phyloP scores from a whole-genome alignment of 345 rosid genomes.

The Toxicodendron radicans region DNA sequence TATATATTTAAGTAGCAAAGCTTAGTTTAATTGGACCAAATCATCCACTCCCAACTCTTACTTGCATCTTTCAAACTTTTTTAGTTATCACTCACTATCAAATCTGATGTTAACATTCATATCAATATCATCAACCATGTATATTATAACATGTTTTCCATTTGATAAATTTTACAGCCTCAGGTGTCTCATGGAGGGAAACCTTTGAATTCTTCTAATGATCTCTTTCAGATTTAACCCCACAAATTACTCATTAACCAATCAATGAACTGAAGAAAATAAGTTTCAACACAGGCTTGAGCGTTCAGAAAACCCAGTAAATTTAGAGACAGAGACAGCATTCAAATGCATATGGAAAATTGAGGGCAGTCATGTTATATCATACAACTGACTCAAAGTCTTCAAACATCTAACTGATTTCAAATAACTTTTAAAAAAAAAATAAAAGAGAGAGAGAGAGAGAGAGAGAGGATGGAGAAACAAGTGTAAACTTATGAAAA shows the following conservation, averaged over 20 bases:
- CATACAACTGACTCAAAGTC: neutral
- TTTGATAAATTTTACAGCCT: neutral
- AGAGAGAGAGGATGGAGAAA: no score
- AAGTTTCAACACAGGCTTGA: neutral
- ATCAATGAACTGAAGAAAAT: no score
- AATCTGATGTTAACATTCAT: neutral
- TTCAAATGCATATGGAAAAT: neutral
- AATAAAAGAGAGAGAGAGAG: no score
- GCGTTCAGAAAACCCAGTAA: neutral
- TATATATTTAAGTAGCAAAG: no score
- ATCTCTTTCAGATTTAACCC: neutral
- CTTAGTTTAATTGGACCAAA: neutral
- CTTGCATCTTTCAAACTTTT: neutral
- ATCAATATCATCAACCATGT: no score
- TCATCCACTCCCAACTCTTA: neutral
- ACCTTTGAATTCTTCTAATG: no score
- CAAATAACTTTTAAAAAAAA: neutral
- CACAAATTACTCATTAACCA: neutral
- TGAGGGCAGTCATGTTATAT: neutral
- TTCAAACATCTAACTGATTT: neutral
- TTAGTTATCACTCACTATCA: neutral
- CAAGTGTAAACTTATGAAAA: conserved; percentile 1
- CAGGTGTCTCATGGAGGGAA: neutral
- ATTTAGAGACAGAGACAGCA: neutral
- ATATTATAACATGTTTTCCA: no score